Evolutionary conservation across 768 basidiomycete species (phyloP).

Genomic region (Cystobasidiopsis lactophilus): DNA sequence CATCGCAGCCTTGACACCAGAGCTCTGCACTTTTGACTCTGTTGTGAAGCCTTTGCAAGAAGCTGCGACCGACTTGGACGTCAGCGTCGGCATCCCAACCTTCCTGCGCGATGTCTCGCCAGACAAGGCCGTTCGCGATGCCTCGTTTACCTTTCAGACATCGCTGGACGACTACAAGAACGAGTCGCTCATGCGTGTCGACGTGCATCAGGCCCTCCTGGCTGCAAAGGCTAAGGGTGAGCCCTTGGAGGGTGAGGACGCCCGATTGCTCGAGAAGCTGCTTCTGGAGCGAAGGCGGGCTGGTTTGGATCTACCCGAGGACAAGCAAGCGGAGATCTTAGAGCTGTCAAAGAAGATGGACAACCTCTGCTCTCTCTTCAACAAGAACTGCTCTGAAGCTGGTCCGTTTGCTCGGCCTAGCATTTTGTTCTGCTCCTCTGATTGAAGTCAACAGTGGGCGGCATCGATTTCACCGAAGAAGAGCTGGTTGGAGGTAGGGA

Average conservation of each 20-base stretch:
- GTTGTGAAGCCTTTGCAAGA: conserved; percentile 12
- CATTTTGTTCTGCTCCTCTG: too few species aligned
- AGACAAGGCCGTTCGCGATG: conserved; percentile 53
- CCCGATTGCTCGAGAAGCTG: conserved; percentile 62
- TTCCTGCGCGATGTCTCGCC: conserved; percentile 71
- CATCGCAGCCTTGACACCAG: conserved; percentile 9
- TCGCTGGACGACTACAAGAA: conserved; percentile 43
- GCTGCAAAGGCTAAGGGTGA: conserved; percentile 44
- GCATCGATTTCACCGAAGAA: conserved; percentile 15
- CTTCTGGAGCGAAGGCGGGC: conserved; percentile 56
- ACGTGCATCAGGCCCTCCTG: conserved; percentile 49
- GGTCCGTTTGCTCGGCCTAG: conserved; percentile 28
- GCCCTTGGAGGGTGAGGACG: conserved; percentile 43
- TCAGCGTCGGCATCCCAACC: conserved; percentile 22
- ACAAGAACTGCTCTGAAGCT: conserved; percentile 84
- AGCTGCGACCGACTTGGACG: conserved; percentile 4
- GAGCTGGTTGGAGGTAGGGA: not conserved
- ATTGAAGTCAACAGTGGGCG: too few species aligned
- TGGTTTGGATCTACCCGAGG: conserved; percentile 49
- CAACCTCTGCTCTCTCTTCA: conserved; percentile 50
- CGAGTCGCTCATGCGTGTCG: conserved; percentile 42
- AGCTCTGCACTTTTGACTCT: conserved; percentile 16
- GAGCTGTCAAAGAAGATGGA: conserved; percentile 54
- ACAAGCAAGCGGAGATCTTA: conserved; percentile 36
- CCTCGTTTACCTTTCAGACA: conserved; percentile 52